A percentile compares a stretch with the other conserved stretches of the same genome.
phyloP scores from a whole-genome alignment of 1,139 yeast species.

The Blastobotrys petasosporus region DNA sequence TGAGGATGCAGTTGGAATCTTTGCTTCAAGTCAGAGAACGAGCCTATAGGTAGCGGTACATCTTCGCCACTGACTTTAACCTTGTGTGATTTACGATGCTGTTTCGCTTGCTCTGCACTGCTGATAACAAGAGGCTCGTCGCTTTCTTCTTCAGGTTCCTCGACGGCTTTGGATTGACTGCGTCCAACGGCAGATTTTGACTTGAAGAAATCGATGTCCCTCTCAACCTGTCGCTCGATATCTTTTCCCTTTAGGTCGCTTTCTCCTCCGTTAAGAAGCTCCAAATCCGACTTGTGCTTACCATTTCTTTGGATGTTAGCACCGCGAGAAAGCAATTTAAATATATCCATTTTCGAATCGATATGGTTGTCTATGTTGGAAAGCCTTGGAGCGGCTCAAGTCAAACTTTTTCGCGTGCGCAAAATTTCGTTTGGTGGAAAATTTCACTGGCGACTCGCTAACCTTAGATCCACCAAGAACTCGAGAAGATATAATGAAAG shows the following conservation, averaged over 20 bases:
- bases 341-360: constrained; percentile 67
- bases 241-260: constrained; percentile 39
- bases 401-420: background rate
- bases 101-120: constrained; percentile 50
- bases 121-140: constrained; percentile 45
- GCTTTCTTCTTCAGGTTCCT: constrained; percentile 28
- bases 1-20: constrained; percentile 62
- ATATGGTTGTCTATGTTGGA: too few relatives aligned
- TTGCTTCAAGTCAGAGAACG: constrained; percentile 70
- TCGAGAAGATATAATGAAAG: too few relatives aligned
- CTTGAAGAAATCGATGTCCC: constrained; percentile 60
- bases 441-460: too few relatives aligned
- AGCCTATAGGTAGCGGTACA: constrained; percentile 80
- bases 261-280: constrained; percentile 32
- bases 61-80: constrained; percentile 72
- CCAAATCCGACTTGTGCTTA: constrained; percentile 31
- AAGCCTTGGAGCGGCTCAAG: background rate
- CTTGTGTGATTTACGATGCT: constrained; percentile 49
- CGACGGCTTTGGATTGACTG: constrained; percentile 14
- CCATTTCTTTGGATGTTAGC: constrained; percentile 59
- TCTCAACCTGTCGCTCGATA: constrained; percentile 15
- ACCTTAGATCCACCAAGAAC: too few relatives aligned
- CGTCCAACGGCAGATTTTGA: constrained; percentile 3
- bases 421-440: background rate
- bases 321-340: constrained; percentile 77